These are phyloP conservation scores for Boletus mariae DNA, from an alignment of 1,284 basidiomycete genomes.

Conservation along the genomic window DNA sequence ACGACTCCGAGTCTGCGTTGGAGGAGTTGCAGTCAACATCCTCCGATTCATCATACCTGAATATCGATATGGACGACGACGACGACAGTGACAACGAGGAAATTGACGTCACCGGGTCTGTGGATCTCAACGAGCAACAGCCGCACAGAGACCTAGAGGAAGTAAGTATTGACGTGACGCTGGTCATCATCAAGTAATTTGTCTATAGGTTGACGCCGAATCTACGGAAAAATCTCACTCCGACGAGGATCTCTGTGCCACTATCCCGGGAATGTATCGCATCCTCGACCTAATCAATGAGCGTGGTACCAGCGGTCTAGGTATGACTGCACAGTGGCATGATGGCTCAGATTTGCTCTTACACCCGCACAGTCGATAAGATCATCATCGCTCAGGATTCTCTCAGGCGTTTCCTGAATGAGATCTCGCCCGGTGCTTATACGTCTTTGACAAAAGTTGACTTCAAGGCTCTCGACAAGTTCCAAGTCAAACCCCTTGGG, in stretches of 20 bases:
- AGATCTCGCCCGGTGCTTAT: conserved; percentile 45
- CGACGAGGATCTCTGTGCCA: conserved; percentile 29
- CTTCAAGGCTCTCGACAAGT: conserved; percentile 46
- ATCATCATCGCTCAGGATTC: conserved; percentile 53
- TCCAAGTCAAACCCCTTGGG: conserved; percentile 45
- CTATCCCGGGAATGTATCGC: conserved; percentile 45
- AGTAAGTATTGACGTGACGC: conserved; percentile 3
- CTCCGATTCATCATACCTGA: conserved; percentile 22
- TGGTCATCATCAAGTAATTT: not conserved
- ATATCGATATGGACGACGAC: conserved; percentile 12
- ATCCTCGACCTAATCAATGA: conserved; percentile 56
- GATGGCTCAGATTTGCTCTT: not conserved
- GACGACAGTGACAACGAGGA: conserved; percentile 18
- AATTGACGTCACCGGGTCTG: conserved; percentile 7
- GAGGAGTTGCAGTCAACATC: conserved; percentile 19
- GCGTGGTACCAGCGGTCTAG: conserved; percentile 47
- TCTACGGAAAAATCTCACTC: conserved; percentile 2
- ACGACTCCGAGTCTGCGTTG: not conserved
- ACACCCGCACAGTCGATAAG: conserved; percentile 46
- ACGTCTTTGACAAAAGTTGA: conserved; percentile 50
- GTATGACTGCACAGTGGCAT: conserved; percentile 29
- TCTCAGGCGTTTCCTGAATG: conserved; percentile 44
- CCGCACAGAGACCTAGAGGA: conserved; percentile 14
- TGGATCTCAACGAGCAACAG: conserved; percentile 14
- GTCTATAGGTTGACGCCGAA: conserved; percentile 16